A percentile compares a stretch with the other conserved stretches of the same genome.
These are phyloP conservation scores for Capsicum baccatum DNA, from an alignment of 257 asterid species.

Conservation along the genomic window DNA sequence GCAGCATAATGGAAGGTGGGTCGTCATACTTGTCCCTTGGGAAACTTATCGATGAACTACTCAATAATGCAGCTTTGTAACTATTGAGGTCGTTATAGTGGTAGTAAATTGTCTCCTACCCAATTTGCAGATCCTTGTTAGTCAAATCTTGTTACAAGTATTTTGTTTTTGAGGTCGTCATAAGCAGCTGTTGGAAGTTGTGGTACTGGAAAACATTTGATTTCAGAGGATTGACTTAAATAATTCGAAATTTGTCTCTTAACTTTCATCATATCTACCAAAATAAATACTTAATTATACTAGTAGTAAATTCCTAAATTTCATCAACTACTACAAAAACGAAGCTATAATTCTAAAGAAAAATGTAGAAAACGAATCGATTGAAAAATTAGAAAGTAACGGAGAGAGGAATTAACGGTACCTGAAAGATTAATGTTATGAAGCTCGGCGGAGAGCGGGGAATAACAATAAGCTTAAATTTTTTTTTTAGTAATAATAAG, in stretches of 20 bases:
- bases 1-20: slow-evolving; percentile 50
- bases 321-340: too few relatives aligned
- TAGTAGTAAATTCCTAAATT: too few relatives aligned
- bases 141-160: background rate
- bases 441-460: background rate
- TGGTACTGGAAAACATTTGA: too few relatives aligned
- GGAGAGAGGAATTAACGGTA: background rate
- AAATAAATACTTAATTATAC: too few relatives aligned
- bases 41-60: slow-evolving; percentile 34
- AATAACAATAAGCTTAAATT: background rate
- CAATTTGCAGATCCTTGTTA: background rate
- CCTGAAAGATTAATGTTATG: background rate
- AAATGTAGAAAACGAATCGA: too few relatives aligned
- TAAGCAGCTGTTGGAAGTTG: too few relatives aligned
- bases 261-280: too few relatives aligned
- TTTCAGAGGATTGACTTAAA: too few relatives aligned
- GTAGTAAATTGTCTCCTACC: background rate
- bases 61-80: slow-evolving; percentile 26
- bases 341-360: too few relatives aligned
- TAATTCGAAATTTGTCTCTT: too few relatives aligned
- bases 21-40: slow-evolving; percentile 47
- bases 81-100: background rate
- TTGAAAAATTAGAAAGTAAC: background rate
- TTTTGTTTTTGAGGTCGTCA: too few relatives aligned
- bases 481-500: too few relatives aligned